phyloP scores from a whole-genome alignment of 768 basidiomycete genomes.

The Xanthoconium stramineum region DNA sequence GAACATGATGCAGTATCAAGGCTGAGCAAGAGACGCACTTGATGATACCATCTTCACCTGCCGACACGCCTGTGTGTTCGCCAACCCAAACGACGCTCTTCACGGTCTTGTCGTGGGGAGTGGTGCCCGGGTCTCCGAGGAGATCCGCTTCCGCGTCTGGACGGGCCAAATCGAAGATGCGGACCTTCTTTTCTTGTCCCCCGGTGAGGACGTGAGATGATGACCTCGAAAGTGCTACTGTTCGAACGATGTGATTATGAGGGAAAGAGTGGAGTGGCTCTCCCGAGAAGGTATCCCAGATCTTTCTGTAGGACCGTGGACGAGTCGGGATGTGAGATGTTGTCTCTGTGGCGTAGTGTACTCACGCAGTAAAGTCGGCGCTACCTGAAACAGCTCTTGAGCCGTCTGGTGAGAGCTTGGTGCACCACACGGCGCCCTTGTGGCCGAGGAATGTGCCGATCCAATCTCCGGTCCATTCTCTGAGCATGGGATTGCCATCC shows the following conservation, averaged over 20 bases:
- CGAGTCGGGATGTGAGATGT: not conserved
- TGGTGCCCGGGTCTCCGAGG: slow-evolving; percentile 55
- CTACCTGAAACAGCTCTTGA: slow-evolving; percentile 88
- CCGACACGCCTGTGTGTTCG: slow-evolving; percentile 82
- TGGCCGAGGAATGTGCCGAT: slow-evolving; percentile 89
- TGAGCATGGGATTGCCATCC: slow-evolving; percentile 96
- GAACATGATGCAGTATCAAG: not conserved
- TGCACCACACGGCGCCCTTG: slow-evolving; percentile 96
- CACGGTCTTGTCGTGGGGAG: slow-evolving; percentile 83
- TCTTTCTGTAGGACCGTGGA: slow-evolving; percentile 56
- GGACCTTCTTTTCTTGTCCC: slow-evolving; percentile 96
- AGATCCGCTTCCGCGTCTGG: slow-evolving; percentile 88
- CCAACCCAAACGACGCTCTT: slow-evolving; percentile 94
- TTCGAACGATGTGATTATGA: slow-evolving; percentile 97
- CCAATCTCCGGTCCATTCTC: slow-evolving; percentile 99
- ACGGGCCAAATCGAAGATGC: slow-evolving; percentile 85
- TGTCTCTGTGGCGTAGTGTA: not conserved
- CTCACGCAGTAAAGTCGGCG: slow-evolving; percentile 95
- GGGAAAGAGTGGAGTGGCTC: slow-evolving; percentile 90
- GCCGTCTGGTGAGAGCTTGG: slow-evolving; percentile 84
- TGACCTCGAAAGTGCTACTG: slow-evolving; percentile 79
- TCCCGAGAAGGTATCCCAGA: slow-evolving; percentile 95
- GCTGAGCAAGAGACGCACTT: slow-evolving; percentile 53
- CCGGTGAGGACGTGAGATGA: slow-evolving; percentile 77
- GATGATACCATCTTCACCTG: slow-evolving; percentile 88